Conservation (phyloP, 352 stramenopile genomes). For the Phytophthora ramorum region DNA sequence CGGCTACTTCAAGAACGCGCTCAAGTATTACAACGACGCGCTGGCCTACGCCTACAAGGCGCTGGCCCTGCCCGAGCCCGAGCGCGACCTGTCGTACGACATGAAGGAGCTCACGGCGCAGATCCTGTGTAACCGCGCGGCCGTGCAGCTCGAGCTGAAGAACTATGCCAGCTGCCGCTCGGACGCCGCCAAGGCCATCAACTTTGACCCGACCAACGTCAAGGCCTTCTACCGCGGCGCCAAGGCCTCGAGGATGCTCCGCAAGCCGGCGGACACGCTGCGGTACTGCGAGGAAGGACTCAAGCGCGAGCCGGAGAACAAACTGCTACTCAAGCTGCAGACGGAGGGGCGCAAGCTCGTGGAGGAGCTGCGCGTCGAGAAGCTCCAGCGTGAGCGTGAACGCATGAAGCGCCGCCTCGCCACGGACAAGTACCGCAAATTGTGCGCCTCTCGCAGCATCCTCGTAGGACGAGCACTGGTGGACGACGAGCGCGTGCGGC, state of each 20-base stretch:
- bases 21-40: conserved; percentile 85
- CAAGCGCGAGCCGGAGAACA: conserved; percentile 79
- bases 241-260: conserved; percentile 84
- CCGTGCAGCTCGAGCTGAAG: conserved; percentile 83
- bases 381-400: conserved; percentile 70
- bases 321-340: conserved; percentile 75
- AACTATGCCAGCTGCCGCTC: conserved; percentile 89
- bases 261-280: conserved; percentile 79
- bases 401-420: conserved; percentile 69
- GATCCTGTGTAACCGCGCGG: conserved; percentile 84
- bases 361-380: conserved; percentile 69
- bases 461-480: conserved; percentile 79
- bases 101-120: conserved; percentile 77
- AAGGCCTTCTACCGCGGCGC: conserved; percentile 89
- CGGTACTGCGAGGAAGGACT: conserved; percentile 84
- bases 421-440: conserved; percentile 82
- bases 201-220: conserved; percentile 72
- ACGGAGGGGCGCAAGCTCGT: conserved; percentile 64
- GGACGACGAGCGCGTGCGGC: conserved; percentile 79
- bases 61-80: conserved; percentile 62
- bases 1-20: conserved; percentile 76
- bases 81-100: conserved; percentile 68
- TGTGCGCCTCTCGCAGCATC: conserved; percentile 69
- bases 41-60: conserved; percentile 83
- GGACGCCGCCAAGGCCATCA: conserved; percentile 77